Base-by-base conservation (phyloP, 164 flowering plant genomes). In the Nelumbo lutea region DNA sequence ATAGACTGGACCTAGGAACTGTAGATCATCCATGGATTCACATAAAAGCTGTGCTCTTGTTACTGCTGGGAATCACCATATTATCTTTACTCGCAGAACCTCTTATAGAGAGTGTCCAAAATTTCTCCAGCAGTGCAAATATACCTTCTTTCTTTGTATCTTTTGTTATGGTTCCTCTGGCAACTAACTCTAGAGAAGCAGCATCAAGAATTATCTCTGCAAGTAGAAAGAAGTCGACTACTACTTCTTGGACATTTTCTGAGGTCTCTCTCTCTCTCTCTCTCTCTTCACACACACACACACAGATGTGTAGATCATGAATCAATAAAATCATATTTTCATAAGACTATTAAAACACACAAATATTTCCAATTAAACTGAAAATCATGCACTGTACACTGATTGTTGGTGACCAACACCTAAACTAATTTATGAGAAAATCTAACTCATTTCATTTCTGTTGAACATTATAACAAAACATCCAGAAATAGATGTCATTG, bases 241-340 rank as follows among this genome's bases (percentile, higher is more conserved):
- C 73, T 8, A 66, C 78, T 64, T 80, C 83, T 40, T 73, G 72
- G 43, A 77, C 78, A 53, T 80, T 77, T 67, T 80, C 83, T 3
- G 79, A 80, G 83, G 83, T 77, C 43, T 38, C 27, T 65, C 55
- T 66, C 61, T 72, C 41, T 58, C 53, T 11, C 13, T 71, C n/a
- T n/a, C n/a, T n/a, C n/a, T n/a, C n/a, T n/a, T n/a, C 42, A 6
- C 4, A 57, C 51, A 27, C n/a, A n/a, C n/a, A n/a, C 45, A 13
- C 42, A 4, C 41, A 67, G 1, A 2, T 11, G 5, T 38, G 15
- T 7, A 63, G 48, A 27, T 52, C 27, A 27, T 27, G 27, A 27
- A 27, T 27, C 27, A 27, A 27, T 27, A 27, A 27, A 27, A 27
- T 27, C 27, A 27, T 27, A 27, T 27, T 27, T 27, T 27, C 27